Evolutionary conservation across 768 basidiomycete species (phyloP).

Genomic region (Leccinum fibrillosum): DNA sequence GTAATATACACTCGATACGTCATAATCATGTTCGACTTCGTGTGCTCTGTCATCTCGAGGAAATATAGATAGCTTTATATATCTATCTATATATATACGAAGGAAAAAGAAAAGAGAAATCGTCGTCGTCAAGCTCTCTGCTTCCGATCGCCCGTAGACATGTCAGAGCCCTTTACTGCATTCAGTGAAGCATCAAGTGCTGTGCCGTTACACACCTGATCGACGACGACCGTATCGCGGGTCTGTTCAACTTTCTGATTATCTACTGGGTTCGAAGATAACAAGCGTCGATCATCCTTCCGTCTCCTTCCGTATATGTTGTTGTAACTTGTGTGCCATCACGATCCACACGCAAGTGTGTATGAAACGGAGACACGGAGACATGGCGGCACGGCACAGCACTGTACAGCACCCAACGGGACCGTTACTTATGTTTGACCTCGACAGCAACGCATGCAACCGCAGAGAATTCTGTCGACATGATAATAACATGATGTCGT

Average conservation of each 20-base stretch:
- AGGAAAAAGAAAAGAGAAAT: neutral
- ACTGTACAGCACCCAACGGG: neutral
- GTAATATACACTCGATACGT: neutral
- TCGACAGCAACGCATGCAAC: neutral
- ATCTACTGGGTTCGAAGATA: neutral
- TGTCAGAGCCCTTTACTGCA: too few species aligned
- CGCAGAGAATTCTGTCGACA: neutral
- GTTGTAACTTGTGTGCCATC: neutral
- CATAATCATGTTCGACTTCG: neutral
- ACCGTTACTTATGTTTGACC: neutral
- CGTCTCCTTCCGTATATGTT: neutral
- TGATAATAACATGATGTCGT: neutral
- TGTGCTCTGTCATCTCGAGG: neutral
- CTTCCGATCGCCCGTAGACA: too few species aligned
- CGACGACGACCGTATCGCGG: neutral
- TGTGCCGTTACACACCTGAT: neutral
- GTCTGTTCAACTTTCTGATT: neutral
- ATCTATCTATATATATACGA: neutral
- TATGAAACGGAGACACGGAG: constrained; percentile 6
- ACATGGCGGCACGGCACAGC: neutral
- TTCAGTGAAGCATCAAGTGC: neutral
- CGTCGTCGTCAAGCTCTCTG: neutral
- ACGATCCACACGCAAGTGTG: neutral
- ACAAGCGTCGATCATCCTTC: neutral
- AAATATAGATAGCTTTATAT: neutral